Percentiles rank a stretch among this genome's conserved stretches.
Conservation (phyloP, 1,284 basidiomycete genomes). For the Mycosarcoma maydis region DNA sequence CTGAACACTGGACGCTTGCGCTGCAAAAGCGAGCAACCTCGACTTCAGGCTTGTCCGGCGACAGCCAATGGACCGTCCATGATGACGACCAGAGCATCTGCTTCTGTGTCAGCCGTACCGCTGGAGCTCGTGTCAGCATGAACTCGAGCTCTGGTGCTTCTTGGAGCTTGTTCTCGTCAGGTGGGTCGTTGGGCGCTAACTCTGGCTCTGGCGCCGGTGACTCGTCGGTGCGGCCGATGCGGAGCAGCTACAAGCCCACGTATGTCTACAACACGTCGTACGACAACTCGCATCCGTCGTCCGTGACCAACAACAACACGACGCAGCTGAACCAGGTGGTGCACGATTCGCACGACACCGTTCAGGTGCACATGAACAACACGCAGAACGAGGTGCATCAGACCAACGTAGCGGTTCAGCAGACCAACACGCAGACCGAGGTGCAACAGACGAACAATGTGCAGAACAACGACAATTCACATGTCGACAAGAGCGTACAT, state of each 20-base stretch:
- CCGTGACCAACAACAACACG: conserved; percentile 12
- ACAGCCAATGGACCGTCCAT: conserved; percentile 26
- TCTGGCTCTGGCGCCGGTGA: background rate
- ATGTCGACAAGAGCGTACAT: conserved; percentile 2
- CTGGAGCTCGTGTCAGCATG: background rate
- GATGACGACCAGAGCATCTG: conserved; percentile 31
- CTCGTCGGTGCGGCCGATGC: background rate
- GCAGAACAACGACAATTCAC: conserved; percentile 4
- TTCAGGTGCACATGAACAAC: conserved; percentile 4
- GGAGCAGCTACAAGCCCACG: conserved; percentile 11
- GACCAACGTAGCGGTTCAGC: conserved; percentile 12
- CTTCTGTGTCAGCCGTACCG: conserved; percentile 30
- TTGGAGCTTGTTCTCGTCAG: background rate
- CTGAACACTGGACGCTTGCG: conserved; percentile 13
- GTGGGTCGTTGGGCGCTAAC: background rate
- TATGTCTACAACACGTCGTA: conserved; percentile 41
- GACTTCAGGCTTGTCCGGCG: conserved; percentile 14
- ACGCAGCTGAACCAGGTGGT: conserved; percentile 1
- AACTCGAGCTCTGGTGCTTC: background rate
- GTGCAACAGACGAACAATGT: conserved; percentile 5
- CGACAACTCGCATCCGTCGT: conserved; percentile 9
- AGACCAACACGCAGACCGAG: conserved; percentile 18
- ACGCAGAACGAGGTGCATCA: conserved; percentile 12
- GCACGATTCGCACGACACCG: conserved; percentile 23
- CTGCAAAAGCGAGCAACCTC: conserved; percentile 14